Base-by-base conservation (phyloP, 1,139 yeast species). In the Yamadazyma trypodendri region DNA sequence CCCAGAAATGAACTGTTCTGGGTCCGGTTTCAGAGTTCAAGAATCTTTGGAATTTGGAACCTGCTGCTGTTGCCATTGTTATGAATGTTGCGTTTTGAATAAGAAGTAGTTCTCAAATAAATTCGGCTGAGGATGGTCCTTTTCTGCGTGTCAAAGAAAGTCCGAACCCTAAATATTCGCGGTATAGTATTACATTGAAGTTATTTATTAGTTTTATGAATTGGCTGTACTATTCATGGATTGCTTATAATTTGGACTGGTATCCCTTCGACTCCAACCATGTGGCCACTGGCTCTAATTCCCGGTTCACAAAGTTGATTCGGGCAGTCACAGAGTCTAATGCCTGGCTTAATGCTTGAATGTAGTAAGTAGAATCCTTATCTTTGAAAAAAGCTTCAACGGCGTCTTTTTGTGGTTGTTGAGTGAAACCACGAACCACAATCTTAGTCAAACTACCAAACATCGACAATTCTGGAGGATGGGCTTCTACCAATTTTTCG, bases 1-100 rank as follows among this genome's bases (percentile, higher is more conserved):
- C 90, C 97, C 97, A 92, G 66, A 92, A 92, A 60, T 92, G 98
- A 42, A 92, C 90, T 18, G 97, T 92, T 58, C 68, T 81, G 24
- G 97, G 97, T 24, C 98, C 98, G 13, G 97, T 87, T 59, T 86
- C 95, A 17, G 96, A 82, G 55, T 82, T 77, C 60, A 87, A 60
- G 57, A 82, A 88, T 54, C 86, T 75, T 43, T 77, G 65, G 60
- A 90, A 85, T 43, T 82, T 83, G 40, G 81, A 67, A 20, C 83
- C 66, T 43, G 72, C 68, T 40, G 72, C 53, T 31, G 75, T 52
- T 34, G 75, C 73, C 76, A 70, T 70, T 36, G n/a, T 32, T 52
- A 30, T 31, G 10, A 18, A 16, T 4, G 25, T 9, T 23, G 25
- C n/a, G 9, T 6, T 23, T 6, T 23, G 25, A 10, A 23, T 10